A percentile compares a stretch with the other conserved stretches of the same genome.
These are phyloP conservation scores for Colletotrichum neosansevieriae DNA, from an alignment of 2,329 filamentous ascomycete species.

Conservation along the genomic window DNA sequence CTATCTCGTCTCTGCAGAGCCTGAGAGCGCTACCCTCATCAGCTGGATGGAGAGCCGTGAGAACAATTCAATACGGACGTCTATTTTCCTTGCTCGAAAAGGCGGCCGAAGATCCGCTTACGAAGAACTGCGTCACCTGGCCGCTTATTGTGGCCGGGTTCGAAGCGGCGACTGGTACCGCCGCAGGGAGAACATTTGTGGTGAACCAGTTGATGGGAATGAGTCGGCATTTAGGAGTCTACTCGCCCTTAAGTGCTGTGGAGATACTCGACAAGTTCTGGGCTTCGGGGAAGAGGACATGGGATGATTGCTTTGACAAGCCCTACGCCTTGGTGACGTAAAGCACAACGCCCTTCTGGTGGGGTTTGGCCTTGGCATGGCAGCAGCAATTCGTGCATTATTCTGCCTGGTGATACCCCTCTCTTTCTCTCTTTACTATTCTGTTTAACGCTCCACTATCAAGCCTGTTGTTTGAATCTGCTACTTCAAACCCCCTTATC, in stretches of 20 bases:
- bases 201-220: background rate
- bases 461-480: background rate
- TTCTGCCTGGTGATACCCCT: too few relatives aligned
- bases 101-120: background rate
- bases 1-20: constrained; percentile 52
- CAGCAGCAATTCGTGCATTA: background rate
- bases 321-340: constrained; percentile 3
- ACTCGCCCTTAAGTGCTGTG: constrained; percentile 4
- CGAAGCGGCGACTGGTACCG: constrained; percentile 2
- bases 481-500: constrained; percentile 14
- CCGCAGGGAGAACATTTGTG: background rate
- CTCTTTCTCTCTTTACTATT: too few relatives aligned
- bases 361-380: too few relatives aligned
- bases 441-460: too few relatives aligned
- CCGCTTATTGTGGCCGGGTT: constrained; percentile 27
- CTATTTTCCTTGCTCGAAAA: constrained; percentile 42
- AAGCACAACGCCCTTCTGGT: background rate
- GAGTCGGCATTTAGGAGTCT: background rate
- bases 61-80: constrained; percentile 28
- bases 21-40: constrained; percentile 45
- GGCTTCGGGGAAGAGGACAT: background rate
- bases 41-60: constrained; percentile 28
- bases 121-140: constrained; percentile 16
- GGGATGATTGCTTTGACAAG: constrained; percentile 33
- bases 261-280: constrained; percentile 24